These are phyloP conservation scores for Poa annua DNA, from an alignment of 176 grass and related monocot species.

Conservation along the genomic window DNA sequence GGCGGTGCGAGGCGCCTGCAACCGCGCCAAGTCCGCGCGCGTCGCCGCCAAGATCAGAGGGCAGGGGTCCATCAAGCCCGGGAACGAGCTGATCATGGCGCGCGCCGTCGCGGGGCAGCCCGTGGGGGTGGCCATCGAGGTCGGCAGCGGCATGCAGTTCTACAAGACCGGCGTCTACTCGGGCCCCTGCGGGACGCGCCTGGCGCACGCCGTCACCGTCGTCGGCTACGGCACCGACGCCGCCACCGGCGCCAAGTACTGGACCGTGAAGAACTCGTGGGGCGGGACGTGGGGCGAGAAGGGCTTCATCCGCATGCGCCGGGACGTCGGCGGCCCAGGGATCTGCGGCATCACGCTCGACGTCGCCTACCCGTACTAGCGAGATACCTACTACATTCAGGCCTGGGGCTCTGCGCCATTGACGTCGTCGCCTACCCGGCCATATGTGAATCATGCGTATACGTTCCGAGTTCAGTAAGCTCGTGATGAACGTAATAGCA, in stretches of 20 bases:
- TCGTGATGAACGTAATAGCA: too few relatives aligned
- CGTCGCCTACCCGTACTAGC: constrained; percentile 3
- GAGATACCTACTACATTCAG: too few relatives aligned
- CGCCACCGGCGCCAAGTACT: constrained; percentile 37
- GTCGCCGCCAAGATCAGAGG: constrained; percentile 11
- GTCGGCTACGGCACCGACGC: constrained; percentile 50
- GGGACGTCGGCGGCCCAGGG: background rate
- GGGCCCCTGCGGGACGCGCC: constrained; percentile 42
- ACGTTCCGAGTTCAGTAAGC: too few relatives aligned
- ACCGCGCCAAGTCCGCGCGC: background rate
- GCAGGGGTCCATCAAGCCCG: constrained; percentile 1
- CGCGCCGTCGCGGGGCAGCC: constrained; percentile 49
- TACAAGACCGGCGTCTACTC: constrained; percentile 50
- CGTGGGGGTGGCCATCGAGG: constrained; percentile 45
- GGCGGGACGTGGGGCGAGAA: constrained; percentile 30
- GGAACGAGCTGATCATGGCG: constrained; percentile 23
- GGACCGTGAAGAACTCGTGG: constrained; percentile 56
- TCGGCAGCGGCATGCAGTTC: constrained; percentile 42
- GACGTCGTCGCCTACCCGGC: too few relatives aligned
- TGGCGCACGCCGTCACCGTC: constrained; percentile 56
- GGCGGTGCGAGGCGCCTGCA: constrained; percentile 8
- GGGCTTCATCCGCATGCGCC: constrained; percentile 33
- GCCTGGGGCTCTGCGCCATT: too few relatives aligned
- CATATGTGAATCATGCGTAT: background rate
- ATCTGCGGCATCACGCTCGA: constrained; percentile 42